phyloP scores from a whole-genome alignment of 2,329 filamentous ascomycete genomes.

The Claviceps fusiformis region DNA sequence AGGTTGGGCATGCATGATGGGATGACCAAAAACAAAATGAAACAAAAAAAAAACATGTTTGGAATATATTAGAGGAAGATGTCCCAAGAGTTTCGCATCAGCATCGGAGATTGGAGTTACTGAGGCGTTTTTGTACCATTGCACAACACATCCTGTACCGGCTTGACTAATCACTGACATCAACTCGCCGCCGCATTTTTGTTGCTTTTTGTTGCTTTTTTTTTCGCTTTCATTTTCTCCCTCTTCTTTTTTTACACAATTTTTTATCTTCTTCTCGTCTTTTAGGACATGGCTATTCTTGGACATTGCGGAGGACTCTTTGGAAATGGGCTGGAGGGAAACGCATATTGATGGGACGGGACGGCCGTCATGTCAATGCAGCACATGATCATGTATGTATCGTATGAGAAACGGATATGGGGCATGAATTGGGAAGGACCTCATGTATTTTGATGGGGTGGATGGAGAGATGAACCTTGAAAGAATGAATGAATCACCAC shows the following conservation, averaged over 20 bases:
- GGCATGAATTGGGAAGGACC: too few species aligned
- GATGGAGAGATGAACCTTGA: too few species aligned
- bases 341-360: background rate
- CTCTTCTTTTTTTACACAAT: background rate
- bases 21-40: background rate
- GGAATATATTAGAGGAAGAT: constrained; percentile 3
- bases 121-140: constrained; percentile 7
- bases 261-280: background rate
- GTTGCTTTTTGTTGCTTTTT: background rate
- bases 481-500: too few species aligned
- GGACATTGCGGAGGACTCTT: background rate
- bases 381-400: too few species aligned
- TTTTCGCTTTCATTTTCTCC: background rate
- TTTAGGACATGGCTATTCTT: background rate
- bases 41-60: background rate
- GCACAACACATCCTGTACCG: background rate
- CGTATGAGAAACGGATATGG: too few species aligned
- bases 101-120: constrained; percentile 24
- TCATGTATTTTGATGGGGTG: too few species aligned
- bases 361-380: background rate
- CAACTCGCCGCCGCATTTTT: background rate
- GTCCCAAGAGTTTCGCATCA: constrained; percentile 14
- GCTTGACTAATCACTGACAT: background rate
- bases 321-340: background rate
- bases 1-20: constrained; percentile 5